phyloP scores from a whole-genome alignment of 2,329 filamentous ascomycete species.

The Hypoxylon sp. region DNA sequence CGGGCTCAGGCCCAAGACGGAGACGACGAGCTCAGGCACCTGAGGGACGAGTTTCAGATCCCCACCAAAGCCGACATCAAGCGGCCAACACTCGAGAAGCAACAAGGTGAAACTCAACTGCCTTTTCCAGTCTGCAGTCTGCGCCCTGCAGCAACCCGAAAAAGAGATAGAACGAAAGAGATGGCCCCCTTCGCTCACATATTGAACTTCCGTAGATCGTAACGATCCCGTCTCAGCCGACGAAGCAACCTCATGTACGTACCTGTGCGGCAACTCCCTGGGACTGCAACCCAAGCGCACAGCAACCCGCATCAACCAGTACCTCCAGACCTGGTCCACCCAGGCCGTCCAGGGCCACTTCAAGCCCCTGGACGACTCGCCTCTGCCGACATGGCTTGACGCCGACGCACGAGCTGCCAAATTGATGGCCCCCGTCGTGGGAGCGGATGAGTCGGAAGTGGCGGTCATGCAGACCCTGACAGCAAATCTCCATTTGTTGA shows the following conservation, averaged over 20 bases:
- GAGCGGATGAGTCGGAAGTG: slow-evolving; percentile 75
- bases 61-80: slow-evolving; percentile 49
- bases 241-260: slow-evolving; percentile 61
- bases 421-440: slow-evolving; percentile 77
- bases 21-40: slow-evolving; percentile 46
- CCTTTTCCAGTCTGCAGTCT: slow-evolving; percentile 32
- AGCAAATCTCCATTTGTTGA: slow-evolving; percentile 79
- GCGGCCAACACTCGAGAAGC: slow-evolving; percentile 47
- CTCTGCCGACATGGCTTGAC: slow-evolving; percentile 73
- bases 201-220: slow-evolving; percentile 45
- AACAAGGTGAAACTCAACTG: slow-evolving; percentile 41
- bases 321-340: slow-evolving; percentile 79
- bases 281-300: slow-evolving; percentile 78
- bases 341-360: slow-evolving; percentile 85
- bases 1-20: slow-evolving; percentile 48
- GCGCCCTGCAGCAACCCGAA: slow-evolving; percentile 20
- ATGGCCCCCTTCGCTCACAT: slow-evolving; percentile 35
- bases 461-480: slow-evolving; percentile 85
- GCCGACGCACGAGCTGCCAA: slow-evolving; percentile 75
- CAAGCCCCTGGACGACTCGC: slow-evolving; percentile 71
- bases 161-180: slow-evolving; percentile 8
- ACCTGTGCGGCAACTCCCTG: slow-evolving; percentile 84
- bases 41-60: slow-evolving; percentile 49
- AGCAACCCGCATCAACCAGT: slow-evolving; percentile 72
- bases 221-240: slow-evolving; percentile 43